Conservation (phyloP, 208 protist genomes). For the Acanthamoeba lenticulata region DNA sequence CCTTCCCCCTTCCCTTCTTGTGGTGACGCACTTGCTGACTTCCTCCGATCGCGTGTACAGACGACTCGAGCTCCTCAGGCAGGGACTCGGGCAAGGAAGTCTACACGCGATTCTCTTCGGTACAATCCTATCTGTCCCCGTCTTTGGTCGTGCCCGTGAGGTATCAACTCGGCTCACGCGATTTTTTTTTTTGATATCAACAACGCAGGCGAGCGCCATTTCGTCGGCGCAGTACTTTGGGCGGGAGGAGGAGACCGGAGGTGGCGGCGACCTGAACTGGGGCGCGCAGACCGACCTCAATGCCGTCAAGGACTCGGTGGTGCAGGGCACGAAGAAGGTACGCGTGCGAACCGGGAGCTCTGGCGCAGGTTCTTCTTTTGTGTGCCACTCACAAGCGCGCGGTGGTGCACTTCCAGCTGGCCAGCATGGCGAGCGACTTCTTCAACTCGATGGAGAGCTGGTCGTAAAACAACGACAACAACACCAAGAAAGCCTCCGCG, state of each 20-base stretch:
- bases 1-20: background rate
- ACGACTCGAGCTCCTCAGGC: background rate
- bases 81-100: background rate
- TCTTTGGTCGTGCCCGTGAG: background rate
- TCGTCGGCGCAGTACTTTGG: conserved; percentile 45
- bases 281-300: background rate
- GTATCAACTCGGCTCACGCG: too few species aligned
- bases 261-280: background rate
- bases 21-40: background rate
- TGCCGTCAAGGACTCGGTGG: conserved; percentile 25
- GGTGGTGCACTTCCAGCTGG: background rate
- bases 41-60: background rate
- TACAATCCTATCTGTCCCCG: background rate
- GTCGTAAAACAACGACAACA: conserved; percentile 1
- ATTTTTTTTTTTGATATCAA: too few species aligned
- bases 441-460: conserved; percentile 58
- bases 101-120: conserved; percentile 19
- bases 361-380: background rate
- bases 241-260: background rate
- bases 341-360: too few species aligned
- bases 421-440: conserved; percentile 13
- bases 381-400: background rate
- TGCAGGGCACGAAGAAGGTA: conserved; percentile 59
- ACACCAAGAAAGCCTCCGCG: too few species aligned
- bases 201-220: background rate